Conservation (phyloP, 352 stramenopile genomes). For the Phytophthora ramorum region DNA sequence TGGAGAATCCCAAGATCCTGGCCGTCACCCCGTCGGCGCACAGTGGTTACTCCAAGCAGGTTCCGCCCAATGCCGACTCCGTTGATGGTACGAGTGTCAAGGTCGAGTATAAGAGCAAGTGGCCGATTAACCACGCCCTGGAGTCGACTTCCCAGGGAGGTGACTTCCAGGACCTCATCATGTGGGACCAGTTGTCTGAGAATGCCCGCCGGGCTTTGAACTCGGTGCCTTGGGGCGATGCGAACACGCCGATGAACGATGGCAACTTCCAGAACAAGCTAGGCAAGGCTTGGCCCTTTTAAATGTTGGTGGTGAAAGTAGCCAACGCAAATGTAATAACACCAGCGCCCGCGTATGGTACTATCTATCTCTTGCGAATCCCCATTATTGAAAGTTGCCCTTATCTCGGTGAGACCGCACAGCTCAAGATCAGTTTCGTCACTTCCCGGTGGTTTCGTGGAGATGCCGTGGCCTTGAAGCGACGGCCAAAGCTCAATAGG, state of each 20-base stretch:
- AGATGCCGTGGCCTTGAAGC: neutral
- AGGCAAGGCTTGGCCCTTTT: slow-evolving; percentile 26
- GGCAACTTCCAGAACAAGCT: slow-evolving; percentile 36
- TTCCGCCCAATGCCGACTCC: neutral
- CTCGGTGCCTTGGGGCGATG: slow-evolving; percentile 3
- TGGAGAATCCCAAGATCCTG: slow-evolving; percentile 21
- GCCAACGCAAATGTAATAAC: neutral
- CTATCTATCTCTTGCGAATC: too few species aligned
- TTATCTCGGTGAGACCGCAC: too few species aligned
- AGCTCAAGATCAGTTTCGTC: slow-evolving; percentile 3
- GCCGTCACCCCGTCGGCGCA: slow-evolving; percentile 17
- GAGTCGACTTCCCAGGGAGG: slow-evolving; percentile 3
- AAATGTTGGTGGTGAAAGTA: neutral
- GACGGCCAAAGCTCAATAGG: slow-evolving; percentile 7
- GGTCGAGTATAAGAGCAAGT: slow-evolving; percentile 13
- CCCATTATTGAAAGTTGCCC: too few species aligned
- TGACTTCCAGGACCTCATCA: slow-evolving; percentile 22
- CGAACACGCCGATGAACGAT: slow-evolving; percentile 39
- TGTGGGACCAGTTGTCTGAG: slow-evolving; percentile 15
- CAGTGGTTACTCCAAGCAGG: slow-evolving; percentile 11
- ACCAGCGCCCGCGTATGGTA: too few species aligned
- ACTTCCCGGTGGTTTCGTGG: slow-evolving; percentile 17
- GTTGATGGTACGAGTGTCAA: slow-evolving; percentile 16
- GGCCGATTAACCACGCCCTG: slow-evolving; percentile 21
- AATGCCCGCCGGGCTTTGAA: slow-evolving; percentile 15